Base-by-base conservation (phyloP, 2,329 filamentous ascomycete species). In the Xylariaceae sp. region DNA sequence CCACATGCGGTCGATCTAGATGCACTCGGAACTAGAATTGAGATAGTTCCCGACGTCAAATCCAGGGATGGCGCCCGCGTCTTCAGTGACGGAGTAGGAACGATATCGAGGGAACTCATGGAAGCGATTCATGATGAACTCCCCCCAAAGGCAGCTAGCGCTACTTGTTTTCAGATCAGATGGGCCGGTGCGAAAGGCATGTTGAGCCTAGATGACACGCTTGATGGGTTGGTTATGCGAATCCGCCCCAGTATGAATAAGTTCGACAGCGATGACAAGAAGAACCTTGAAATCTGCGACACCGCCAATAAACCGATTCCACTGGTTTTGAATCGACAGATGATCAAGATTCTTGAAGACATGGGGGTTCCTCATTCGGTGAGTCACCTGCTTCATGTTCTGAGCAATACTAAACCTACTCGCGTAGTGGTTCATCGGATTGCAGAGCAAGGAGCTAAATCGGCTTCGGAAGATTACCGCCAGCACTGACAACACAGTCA, bases 291-390 rank as follows among this genome's bases (percentile, higher is more conserved):
- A 52, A 88, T 90, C 40, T 91, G 87, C 60, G 86, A 86, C 42
- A 76, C 81, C 39, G 83, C 82, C 0, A 82, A 81, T 35, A 81
- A 76, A 44, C 84, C 87, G 0, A 75, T 92, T 6, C 80, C 80
- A 0, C 74, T 91, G 57, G 80, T 83, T 15, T 75, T 95, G 1
- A 95, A 95, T 60, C 82, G 86, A 1, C 88, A 89, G 56, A 75
- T 91, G 53, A 90, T 95, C 69, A 95, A 95, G 64, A 90, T 95
- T 5, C 66, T 95, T 1, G 90, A 95, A 61, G 90, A 95, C 56
- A 82, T 92, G 65, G 76, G 78, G 15, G 33, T 36, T 15, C 15
- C 33, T 12, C 12, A 36, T 36, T 36, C 33, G 4, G 22, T 27
- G 22, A 27, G 22, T 27, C 22, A 27, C 22, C 22, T 27, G 22